phyloP scores from a whole-genome alignment of 169 alveolate genomes.

The Plasmodium ovale region DNA sequence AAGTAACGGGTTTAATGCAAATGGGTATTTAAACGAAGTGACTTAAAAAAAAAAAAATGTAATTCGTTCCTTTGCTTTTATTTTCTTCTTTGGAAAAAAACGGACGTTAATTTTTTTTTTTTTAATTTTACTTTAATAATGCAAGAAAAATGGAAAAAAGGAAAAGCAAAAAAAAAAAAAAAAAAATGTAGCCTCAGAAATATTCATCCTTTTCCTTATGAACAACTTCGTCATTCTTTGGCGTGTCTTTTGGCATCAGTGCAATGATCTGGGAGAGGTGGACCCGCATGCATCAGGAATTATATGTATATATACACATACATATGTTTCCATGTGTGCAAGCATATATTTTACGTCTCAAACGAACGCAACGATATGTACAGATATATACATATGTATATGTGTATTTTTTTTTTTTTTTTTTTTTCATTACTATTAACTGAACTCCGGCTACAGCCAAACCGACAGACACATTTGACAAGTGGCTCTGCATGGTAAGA shows the following conservation, averaged over 20 bases:
- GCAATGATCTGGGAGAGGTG: slow-evolving; percentile 44
- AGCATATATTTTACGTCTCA: neutral
- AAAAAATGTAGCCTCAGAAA: slow-evolving; percentile 8
- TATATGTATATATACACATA: slow-evolving; percentile 1
- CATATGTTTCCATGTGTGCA: neutral
- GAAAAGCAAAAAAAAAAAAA: neutral
- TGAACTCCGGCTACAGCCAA: slow-evolving; percentile 71
- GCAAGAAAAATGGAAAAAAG: neutral
- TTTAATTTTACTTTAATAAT: neutral
- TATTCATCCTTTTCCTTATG: slow-evolving; percentile 67
- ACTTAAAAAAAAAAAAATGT: neutral
- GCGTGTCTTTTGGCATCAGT: slow-evolving; percentile 42
- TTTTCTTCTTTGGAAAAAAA: neutral
- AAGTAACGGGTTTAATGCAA: neutral
- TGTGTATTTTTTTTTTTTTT: too few relatives aligned
- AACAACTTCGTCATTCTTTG: slow-evolving; percentile 54
- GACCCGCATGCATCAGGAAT: neutral
- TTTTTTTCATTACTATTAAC: slow-evolving; percentile 51
- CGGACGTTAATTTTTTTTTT: neutral
- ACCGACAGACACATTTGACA: slow-evolving; percentile 66
- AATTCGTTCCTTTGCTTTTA: too few relatives aligned
- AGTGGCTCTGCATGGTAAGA: slow-evolving; percentile 21
- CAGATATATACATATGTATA: neutral
- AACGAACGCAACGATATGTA: neutral
- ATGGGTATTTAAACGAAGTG: neutral